phyloP scores from a whole-genome alignment of 2,329 filamentous ascomycete species.

The Ilyonectria robusta region DNA sequence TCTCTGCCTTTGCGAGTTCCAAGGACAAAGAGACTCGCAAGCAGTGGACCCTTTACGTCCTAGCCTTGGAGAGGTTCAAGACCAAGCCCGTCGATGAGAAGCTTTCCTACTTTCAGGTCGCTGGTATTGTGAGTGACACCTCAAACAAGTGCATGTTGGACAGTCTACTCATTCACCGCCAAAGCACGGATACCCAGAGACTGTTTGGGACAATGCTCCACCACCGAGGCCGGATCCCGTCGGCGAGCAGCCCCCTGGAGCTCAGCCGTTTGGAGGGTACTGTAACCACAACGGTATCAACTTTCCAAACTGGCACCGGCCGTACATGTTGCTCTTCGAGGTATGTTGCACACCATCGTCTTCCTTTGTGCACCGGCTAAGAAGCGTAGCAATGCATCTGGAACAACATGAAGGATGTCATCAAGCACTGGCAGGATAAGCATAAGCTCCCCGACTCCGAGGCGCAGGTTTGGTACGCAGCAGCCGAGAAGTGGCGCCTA shows the following conservation, averaged over 20 bases:
- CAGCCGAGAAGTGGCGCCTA: slow-evolving; percentile 48
- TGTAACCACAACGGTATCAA: slow-evolving; percentile 33
- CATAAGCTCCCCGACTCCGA: background rate
- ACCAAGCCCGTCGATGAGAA: slow-evolving; percentile 17
- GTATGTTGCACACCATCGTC: background rate
- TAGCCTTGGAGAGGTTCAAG: slow-evolving; percentile 26
- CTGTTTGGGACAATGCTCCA: slow-evolving; percentile 16
- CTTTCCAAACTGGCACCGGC: slow-evolving; percentile 33
- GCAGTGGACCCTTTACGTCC: slow-evolving; percentile 29
- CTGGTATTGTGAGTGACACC: slow-evolving; percentile 23
- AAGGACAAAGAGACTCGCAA: background rate
- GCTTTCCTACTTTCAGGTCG: slow-evolving; percentile 33
- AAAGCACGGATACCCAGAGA: slow-evolving; percentile 31
- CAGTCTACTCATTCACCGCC: background rate
- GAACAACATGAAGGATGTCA: slow-evolving; percentile 26
- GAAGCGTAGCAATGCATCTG: slow-evolving; percentile 24
- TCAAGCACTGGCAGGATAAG: slow-evolving; percentile 6
- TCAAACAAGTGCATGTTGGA: background rate
- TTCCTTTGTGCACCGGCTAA: background rate
- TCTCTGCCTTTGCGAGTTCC: background rate
- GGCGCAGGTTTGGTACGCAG: slow-evolving; percentile 40
- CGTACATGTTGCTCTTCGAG: slow-evolving; percentile 33
- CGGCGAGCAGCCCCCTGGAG: background rate
- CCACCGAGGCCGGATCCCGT: background rate
- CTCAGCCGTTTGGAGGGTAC: slow-evolving; percentile 26